phyloP scores from a whole-genome alignment of 495 filamentous ascomycete genomes.

The Annulohypoxylon maeteangense region DNA sequence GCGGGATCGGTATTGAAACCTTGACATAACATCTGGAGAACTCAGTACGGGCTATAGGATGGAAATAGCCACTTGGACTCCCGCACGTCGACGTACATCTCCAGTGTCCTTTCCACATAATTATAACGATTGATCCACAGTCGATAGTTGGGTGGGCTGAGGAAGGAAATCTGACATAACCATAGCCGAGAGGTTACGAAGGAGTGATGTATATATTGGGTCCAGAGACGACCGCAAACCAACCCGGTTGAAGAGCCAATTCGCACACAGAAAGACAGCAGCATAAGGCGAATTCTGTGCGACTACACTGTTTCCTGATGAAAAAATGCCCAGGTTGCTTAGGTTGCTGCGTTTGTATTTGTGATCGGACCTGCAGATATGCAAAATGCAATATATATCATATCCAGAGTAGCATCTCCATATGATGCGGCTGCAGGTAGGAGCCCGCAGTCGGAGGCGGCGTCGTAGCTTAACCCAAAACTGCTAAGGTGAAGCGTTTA shows the following conservation, averaged over 20 bases:
- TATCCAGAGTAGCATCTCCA: slow-evolving; percentile 20
- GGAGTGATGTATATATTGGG: slow-evolving; percentile 38
- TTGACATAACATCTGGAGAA: slow-evolving; percentile 29
- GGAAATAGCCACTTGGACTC: slow-evolving; percentile 34
- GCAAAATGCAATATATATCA: slow-evolving; percentile 22
- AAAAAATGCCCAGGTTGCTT: slow-evolving; percentile 4
- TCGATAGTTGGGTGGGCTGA: slow-evolving; percentile 23
- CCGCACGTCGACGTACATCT: slow-evolving; percentile 26
- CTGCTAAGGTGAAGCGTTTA: slow-evolving; percentile 19
- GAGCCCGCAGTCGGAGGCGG: slow-evolving; percentile 37
- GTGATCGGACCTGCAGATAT: slow-evolving; percentile 43
- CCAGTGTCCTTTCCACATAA: slow-evolving; percentile 18
- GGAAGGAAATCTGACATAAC: slow-evolving; percentile 35
- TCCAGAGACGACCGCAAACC: slow-evolving; percentile 13
- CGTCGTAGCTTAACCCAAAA: slow-evolving; percentile 14
- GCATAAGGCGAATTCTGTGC: slow-evolving; percentile 25
- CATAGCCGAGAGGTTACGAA: slow-evolving; percentile 13
- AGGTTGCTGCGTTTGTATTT: slow-evolving; percentile 2
- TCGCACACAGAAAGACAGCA: slow-evolving; percentile 14
- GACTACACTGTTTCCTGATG: slow-evolving; percentile 1
- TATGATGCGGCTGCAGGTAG: slow-evolving; percentile 32
- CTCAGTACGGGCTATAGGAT: slow-evolving; percentile 2
- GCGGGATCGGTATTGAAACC: slow-evolving; percentile 40
- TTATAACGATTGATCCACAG: slow-evolving; percentile 34
- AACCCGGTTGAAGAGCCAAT: slow-evolving; percentile 4